Base-by-base conservation (phyloP, 2,329 filamentous ascomycete species). In the Pseudogymnoascus sp. region DNA sequence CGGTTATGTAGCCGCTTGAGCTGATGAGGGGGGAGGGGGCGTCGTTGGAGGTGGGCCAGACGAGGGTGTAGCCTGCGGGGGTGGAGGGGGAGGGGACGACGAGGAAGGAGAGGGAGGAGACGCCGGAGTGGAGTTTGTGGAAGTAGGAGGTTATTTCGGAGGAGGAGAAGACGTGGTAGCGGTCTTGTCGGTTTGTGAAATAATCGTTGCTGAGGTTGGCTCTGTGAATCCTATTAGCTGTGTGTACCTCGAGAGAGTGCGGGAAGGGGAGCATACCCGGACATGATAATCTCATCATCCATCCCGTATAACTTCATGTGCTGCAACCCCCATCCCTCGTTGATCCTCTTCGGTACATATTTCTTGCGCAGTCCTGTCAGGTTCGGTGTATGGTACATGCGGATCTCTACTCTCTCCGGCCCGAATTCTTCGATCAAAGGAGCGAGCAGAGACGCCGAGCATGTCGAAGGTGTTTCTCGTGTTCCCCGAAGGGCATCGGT, bases 301-400 rank as follows among this genome's bases (percentile, higher is more conserved):
- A 96, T 80, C 0, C 95, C 95, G 70, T 99, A 99, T 0, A 99
- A 81, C 81, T 99, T 99, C 93, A 99, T 99, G 73, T 99, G 95
- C 74, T 99, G 95, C 66, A 99, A 77, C 1, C 95, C 95, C 95
- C 95, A 99, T 16, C 95, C 95, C 77, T 99, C 95, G 69, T 99
- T 99, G 73, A 99, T 93, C 18, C 95, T 84, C 72, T 86, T 90
- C 0, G 95, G 95, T 1, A 97, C 85, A 68, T 90, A 80, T 70
- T 87, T 87, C 77, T 97, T 97, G 60, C 88, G 85, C 64, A 96
- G 70, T 0, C 95, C 95, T 2, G 90, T 96, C 67, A 99, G 77
- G 71, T 99, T 99, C 0, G 95, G 95, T 0, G 95, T 99, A 76
- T 99, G 95, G 73, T 96, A 99, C 92, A 99, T 96, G 70, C 93